These are phyloP conservation scores for Fonsecaea monophora DNA, from an alignment of 2,329 filamentous ascomycete genomes.

Conservation along the genomic window DNA sequence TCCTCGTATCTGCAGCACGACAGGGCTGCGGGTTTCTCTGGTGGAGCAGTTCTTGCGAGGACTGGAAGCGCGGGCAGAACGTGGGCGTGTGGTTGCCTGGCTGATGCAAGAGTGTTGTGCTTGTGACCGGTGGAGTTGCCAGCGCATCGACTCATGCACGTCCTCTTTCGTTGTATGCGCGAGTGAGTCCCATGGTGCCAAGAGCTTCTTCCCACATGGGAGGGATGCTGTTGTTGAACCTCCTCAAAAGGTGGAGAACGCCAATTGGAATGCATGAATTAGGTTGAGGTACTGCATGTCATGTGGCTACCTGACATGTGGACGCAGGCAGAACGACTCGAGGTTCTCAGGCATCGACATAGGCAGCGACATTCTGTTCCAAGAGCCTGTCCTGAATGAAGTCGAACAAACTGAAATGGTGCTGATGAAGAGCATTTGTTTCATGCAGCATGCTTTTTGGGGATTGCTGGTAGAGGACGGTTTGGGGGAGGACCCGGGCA, in stretches of 20 bases:
- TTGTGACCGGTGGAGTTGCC: slow-evolving; percentile 30
- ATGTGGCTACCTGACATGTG: slow-evolving; percentile 21
- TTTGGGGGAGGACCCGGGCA: slow-evolving; percentile 45
- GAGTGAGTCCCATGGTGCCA: slow-evolving; percentile 26
- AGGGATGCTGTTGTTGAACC: slow-evolving; percentile 6
- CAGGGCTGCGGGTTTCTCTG: neutral
- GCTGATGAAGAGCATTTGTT: neutral
- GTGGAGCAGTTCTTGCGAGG: slow-evolving; percentile 7
- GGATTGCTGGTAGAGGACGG: slow-evolving; percentile 43
- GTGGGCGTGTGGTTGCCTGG: neutral
- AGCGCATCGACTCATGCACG: slow-evolving; percentile 30
- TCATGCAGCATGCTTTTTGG: slow-evolving; percentile 33
- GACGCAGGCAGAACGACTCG: neutral
- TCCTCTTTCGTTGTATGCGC: slow-evolving; percentile 15
- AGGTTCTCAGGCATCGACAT: neutral
- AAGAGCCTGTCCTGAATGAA: neutral
- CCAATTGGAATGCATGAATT: slow-evolving; percentile 17
- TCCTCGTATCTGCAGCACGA: slow-evolving; percentile 17
- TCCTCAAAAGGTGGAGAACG: slow-evolving; percentile 14
- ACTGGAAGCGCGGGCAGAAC: slow-evolving; percentile 8
- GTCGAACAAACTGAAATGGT: neutral
- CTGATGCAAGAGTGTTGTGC: slow-evolving; percentile 34
- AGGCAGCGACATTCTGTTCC: neutral
- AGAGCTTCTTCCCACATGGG: slow-evolving; percentile 12
- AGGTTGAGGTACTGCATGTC: slow-evolving; percentile 18